phyloP scores from a whole-genome alignment of 2,329 filamentous ascomycete genomes.

The Colletotrichum lindemuthianum region DNA sequence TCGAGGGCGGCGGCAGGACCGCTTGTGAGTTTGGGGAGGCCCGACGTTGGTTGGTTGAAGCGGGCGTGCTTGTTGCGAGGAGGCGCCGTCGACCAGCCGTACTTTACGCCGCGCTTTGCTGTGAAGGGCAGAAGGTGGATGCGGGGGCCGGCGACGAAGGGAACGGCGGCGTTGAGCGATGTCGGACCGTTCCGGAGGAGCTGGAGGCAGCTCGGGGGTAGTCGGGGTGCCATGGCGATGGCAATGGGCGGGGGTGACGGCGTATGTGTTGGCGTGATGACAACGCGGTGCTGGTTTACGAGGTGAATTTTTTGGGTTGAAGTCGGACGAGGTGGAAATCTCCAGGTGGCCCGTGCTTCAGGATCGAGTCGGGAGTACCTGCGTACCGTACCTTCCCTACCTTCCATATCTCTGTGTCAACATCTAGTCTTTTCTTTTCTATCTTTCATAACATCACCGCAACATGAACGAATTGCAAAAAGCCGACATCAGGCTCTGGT shows the following conservation, averaged over 20 bases:
- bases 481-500: slow-evolving; percentile 68
- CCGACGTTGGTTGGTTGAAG: slow-evolving; percentile 68
- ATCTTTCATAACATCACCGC: not conserved
- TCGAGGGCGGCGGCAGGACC: slow-evolving; percentile 70
- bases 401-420: not conserved
- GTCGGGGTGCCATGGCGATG: slow-evolving; percentile 35
- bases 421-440: not conserved
- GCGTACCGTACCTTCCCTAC: too few species aligned
- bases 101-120: slow-evolving; percentile 61
- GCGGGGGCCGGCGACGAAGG: slow-evolving; percentile 36
- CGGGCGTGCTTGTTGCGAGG: slow-evolving; percentile 61
- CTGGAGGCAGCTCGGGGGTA: slow-evolving; percentile 36
- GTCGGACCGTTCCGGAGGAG: slow-evolving; percentile 26
- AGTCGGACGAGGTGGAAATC: slow-evolving; percentile 30
- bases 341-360: slow-evolving; percentile 28
- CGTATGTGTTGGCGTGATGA: slow-evolving; percentile 8
- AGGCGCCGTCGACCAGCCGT: slow-evolving; percentile 70
- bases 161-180: slow-evolving; percentile 19
- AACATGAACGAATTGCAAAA: slow-evolving; percentile 43
- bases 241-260: slow-evolving; percentile 2
- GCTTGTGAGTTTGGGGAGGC: slow-evolving; percentile 65
- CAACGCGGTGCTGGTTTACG: slow-evolving; percentile 7
- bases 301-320: slow-evolving; percentile 36
- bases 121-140: slow-evolving; percentile 58
- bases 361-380: slow-evolving; percentile 1